phyloP scores from a whole-genome alignment of 164 flowering plant genomes.

The Santalum album region DNA sequence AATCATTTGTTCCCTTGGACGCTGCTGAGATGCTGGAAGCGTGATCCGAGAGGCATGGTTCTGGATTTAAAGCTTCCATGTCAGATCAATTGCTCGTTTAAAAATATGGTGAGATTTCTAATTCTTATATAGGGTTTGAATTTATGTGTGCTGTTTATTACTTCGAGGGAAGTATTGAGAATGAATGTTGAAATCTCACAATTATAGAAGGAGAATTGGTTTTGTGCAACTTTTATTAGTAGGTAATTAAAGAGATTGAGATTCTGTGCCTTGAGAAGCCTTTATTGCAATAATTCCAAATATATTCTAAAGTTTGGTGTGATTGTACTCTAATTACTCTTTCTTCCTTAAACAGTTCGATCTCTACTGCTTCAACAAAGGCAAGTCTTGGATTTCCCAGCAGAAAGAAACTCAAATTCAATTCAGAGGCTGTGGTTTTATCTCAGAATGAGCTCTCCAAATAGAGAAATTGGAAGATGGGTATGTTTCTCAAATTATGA shows the following conservation, averaged over 20 bases:
- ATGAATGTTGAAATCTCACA: background rate
- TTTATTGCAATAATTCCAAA: conserved; percentile 1
- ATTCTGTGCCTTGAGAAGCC: background rate
- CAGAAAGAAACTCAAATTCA: no score
- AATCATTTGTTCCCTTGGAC: background rate
- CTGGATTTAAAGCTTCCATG: background rate
- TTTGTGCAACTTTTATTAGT: background rate
- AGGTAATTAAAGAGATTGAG: background rate
- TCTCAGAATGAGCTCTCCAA: no score
- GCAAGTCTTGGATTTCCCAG: no score
- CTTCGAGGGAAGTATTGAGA: background rate
- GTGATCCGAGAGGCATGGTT: background rate
- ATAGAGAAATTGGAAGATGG: no score
- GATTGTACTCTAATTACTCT: background rate
- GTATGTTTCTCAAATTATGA: no score
- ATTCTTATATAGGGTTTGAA: background rate
- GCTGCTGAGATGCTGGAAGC: conserved; percentile 1
- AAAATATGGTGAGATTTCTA: background rate
- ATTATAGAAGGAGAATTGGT: background rate
- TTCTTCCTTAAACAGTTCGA: no score
- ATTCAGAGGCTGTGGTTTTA: no score
- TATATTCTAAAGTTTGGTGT: background rate
- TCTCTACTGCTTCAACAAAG: no score
- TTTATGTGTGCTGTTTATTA: no score
- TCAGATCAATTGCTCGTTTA: background rate